phyloP scores from a whole-genome alignment of 345 rosid species.

The Eucalyptus dawsonii region DNA sequence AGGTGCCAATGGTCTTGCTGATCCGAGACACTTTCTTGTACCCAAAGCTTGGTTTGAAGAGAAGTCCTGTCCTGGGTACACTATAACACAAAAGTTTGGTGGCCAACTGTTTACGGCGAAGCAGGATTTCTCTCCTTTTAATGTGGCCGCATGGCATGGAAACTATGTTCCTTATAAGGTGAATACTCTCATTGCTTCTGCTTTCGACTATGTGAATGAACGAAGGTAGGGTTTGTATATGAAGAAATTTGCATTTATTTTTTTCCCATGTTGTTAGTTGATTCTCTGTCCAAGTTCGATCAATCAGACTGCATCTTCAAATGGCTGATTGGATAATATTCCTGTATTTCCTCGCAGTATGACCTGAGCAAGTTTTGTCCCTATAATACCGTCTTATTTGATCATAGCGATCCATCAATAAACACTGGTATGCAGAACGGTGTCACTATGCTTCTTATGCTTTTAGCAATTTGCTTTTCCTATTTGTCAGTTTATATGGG shows the following conservation, averaged over 20 bases:
- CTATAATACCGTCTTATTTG: constrained; percentile 79
- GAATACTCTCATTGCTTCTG: not conserved
- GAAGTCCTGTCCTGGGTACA: constrained; percentile 45
- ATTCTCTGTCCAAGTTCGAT: not conserved
- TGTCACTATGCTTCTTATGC: not conserved
- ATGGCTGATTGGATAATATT: not conserved
- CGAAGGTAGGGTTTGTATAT: not conserved
- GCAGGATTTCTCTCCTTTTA: constrained; percentile 96
- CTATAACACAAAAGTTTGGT: constrained; percentile 73
- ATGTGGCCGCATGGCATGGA: constrained; percentile 98
- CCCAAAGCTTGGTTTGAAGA: constrained; percentile 90
- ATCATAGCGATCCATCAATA: constrained; percentile 88
- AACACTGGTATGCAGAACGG: constrained; percentile 55
- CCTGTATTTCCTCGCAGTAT: constrained; percentile 37
- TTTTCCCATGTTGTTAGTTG: not conserved
- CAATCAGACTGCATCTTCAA: not conserved
- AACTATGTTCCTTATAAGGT: constrained; percentile 92
- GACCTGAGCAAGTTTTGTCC: constrained; percentile 89
- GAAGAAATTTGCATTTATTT: not conserved
- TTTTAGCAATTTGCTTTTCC: not conserved
- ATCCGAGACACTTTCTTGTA: constrained; percentile 80
- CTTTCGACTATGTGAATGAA: not conserved
- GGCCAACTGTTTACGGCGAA: constrained; percentile 79
- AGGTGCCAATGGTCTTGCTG: constrained; percentile 99
- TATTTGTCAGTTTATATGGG: not conserved